Conservation (phyloP, 176 grass and related monocot species). For the Poa annua region DNA sequence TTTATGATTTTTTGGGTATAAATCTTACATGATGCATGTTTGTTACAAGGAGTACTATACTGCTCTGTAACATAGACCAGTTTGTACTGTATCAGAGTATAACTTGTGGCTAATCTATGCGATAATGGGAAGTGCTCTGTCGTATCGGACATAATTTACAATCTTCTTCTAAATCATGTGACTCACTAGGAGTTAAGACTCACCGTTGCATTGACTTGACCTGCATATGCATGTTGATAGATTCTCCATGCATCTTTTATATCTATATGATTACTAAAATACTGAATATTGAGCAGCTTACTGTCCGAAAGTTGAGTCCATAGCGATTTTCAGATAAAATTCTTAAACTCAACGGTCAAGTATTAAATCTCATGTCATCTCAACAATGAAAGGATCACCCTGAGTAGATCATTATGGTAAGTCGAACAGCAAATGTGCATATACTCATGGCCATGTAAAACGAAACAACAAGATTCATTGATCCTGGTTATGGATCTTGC, state of each 20-base stretch:
- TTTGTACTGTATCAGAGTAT: conserved; percentile 21
- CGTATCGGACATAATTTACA: conserved; percentile 1
- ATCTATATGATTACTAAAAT: neutral
- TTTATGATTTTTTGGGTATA: neutral
- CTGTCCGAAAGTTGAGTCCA: neutral
- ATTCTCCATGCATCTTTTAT: conserved; percentile 20
- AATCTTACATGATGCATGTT: neutral
- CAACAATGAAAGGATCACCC: neutral
- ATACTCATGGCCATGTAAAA: conserved; percentile 37
- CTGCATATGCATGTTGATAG: conserved; percentile 18
- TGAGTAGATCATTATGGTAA: conserved; percentile 23
- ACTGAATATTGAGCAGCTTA: conserved; percentile 5
- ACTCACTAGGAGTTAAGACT: conserved; percentile 18
- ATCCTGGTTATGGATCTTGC: conserved; percentile 40
- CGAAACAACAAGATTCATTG: conserved; percentile 36
- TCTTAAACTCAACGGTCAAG: conserved; percentile 11
- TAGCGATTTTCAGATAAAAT: neutral
- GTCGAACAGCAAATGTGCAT: neutral
- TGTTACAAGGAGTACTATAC: neutral
- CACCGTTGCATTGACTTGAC: conserved; percentile 33
- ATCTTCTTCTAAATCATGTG: conserved; percentile 34
- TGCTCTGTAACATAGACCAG: neutral
- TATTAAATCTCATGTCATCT: conserved; percentile 4
- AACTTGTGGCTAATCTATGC: conserved; percentile 6
- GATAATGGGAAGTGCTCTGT: neutral